Evolutionary conservation across 176 grass and related monocot species (phyloP).

Genomic region (Poa annua): DNA sequence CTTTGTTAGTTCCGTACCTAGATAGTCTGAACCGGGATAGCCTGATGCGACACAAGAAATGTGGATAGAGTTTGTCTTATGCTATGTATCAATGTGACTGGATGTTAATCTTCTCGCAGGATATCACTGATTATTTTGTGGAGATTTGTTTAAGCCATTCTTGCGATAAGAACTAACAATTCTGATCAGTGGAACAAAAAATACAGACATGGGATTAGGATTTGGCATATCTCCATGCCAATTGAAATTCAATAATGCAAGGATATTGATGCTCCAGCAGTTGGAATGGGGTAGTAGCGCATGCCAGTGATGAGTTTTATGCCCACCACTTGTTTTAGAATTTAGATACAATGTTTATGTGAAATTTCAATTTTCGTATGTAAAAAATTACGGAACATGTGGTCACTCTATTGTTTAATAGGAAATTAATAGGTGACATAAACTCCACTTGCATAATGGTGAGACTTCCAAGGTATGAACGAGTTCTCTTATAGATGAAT

Average conservation of each 20-base stretch:
- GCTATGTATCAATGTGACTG: not conserved
- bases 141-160: not conserved
- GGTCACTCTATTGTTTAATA: conserved; percentile 2
- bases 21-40: not conserved
- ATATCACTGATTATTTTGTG: not conserved
- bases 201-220: not conserved
- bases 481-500: not conserved
- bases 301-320: conserved; percentile 1
- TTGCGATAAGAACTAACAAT: not conserved
- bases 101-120: not conserved
- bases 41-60: not conserved
- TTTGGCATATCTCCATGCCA: not conserved
- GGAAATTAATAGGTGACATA: not conserved
- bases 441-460: not conserved
- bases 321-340: not conserved
- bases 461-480: not conserved
- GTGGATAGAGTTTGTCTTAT: not conserved
- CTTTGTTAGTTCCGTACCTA: not conserved
- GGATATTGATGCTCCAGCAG: not conserved
- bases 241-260: not conserved
- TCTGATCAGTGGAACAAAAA: too few species aligned
- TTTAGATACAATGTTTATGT: not conserved
- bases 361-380: not conserved
- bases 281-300: not conserved
- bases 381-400: not conserved